Conservation (phyloP, 192 early-diverging fungal species). For the Coemansia sp. region DNA sequence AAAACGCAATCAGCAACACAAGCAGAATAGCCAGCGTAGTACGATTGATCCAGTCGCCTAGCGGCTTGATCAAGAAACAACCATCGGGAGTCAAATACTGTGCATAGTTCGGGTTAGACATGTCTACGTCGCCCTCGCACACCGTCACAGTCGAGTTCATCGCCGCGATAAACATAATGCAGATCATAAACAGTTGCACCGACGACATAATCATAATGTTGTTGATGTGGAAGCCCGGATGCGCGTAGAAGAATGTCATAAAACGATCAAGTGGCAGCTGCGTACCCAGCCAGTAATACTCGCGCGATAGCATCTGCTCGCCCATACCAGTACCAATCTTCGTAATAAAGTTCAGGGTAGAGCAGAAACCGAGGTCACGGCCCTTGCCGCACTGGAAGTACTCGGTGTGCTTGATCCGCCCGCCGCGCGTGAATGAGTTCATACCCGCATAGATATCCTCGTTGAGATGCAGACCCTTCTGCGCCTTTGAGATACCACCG, state of each 20-base stretch:
- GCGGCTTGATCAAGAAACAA: slow-evolving; percentile 71
- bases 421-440: slow-evolving; percentile 82
- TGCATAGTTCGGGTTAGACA: slow-evolving; percentile 53
- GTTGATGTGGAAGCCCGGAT: slow-evolving; percentile 87
- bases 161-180: slow-evolving; percentile 71
- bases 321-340: slow-evolving; percentile 92
- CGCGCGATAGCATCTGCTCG: slow-evolving; percentile 90
- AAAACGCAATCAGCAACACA: slow-evolving; percentile 77
- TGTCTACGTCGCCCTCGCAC: slow-evolving; percentile 64
- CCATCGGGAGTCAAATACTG: slow-evolving; percentile 53
- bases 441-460: slow-evolving; percentile 94
- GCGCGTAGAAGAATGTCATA: slow-evolving; percentile 86
- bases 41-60: slow-evolving; percentile 80
- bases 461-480: slow-evolving; percentile 86
- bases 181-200: slow-evolving; percentile 77
- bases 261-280: slow-evolving; percentile 81
- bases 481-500: slow-evolving; percentile 84
- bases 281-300: slow-evolving; percentile 86
- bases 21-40: slow-evolving; percentile 77
- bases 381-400: slow-evolving; percentile 93
- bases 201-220: slow-evolving; percentile 84
- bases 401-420: slow-evolving; percentile 84
- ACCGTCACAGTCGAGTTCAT: slow-evolving; percentile 63
- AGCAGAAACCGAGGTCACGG: slow-evolving; percentile 84
- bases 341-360: slow-evolving; percentile 84